A percentile compares a stretch with the other conserved stretches of the same genome.
phyloP scores from a whole-genome alignment of 75 land plant species.

The Chamaecyparis obtusa region DNA sequence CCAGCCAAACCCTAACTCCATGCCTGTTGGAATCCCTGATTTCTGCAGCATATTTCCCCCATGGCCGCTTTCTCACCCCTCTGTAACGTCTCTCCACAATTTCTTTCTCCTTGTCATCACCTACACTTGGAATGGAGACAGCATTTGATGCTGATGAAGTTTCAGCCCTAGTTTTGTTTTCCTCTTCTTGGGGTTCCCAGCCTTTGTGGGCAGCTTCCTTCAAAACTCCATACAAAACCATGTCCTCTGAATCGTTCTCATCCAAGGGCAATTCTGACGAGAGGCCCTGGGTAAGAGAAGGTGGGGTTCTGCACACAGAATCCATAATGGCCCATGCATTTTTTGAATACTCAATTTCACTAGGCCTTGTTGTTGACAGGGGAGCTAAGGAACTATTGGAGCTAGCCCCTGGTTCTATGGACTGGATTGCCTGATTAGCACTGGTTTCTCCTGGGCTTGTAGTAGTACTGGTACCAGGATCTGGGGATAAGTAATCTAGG shows the following conservation, averaged over 20 bases:
- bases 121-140: background rate
- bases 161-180: background rate
- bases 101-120: background rate
- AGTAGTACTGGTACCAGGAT: too few relatives aligned
- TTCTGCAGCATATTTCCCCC: slow-evolving; percentile 44
- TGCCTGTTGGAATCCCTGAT: slow-evolving; percentile 38
- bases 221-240: slow-evolving; percentile 29
- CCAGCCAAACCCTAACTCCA: slow-evolving; percentile 42
- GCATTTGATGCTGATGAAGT: background rate
- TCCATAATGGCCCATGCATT: background rate
- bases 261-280: slow-evolving; percentile 15
- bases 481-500: background rate
- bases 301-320: background rate
- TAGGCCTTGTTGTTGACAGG: background rate
- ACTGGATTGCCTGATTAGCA: too few relatives aligned
- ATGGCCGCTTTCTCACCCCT: slow-evolving; percentile 48
- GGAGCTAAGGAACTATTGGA: background rate
- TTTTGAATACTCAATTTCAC: background rate
- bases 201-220: slow-evolving; percentile 18
- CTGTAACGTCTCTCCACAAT: slow-evolving; percentile 17
- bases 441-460: background rate
- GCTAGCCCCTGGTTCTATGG: background rate
- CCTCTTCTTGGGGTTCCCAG: slow-evolving; percentile 8
- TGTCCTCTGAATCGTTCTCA: slow-evolving; percentile 39
- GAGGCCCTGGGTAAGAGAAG: background rate